These are phyloP conservation scores for Babesia bovis DNA, from an alignment of 169 alveolate species.

Conservation along the genomic window DNA sequence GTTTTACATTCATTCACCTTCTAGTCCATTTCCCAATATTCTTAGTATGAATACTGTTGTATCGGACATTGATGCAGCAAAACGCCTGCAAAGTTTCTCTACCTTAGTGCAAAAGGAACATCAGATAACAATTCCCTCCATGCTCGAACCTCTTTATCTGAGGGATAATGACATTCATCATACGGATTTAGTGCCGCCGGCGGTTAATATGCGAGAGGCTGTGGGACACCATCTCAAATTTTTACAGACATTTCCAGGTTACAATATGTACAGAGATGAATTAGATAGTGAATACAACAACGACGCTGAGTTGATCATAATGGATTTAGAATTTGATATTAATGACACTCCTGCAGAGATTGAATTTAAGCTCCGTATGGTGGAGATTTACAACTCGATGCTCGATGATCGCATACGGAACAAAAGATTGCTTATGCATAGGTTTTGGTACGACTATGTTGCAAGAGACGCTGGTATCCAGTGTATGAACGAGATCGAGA, in stretches of 20 bases:
- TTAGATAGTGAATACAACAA: constrained; percentile 92
- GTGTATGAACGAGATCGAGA: constrained; percentile 52
- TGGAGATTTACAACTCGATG: constrained; percentile 54
- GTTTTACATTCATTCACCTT: constrained; percentile 49
- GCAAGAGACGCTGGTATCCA: constrained; percentile 34
- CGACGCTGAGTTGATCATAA: constrained; percentile 94
- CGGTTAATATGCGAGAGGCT: constrained; percentile 26
- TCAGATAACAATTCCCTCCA: not conserved
- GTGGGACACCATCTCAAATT: constrained; percentile 27
- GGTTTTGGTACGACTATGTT: constrained; percentile 49
- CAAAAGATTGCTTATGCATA: constrained; percentile 54
- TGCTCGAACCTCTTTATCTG: not conserved
- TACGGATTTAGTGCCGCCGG: constrained; percentile 44
- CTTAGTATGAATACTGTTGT: constrained; percentile 43
- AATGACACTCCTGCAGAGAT: constrained; percentile 64
- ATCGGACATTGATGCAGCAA: not conserved
- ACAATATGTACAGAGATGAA: constrained; percentile 92
- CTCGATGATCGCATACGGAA: constrained; percentile 56
- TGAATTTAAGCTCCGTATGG: constrained; percentile 52
- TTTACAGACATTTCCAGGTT: constrained; percentile 82
- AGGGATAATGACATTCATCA: constrained; percentile 10
- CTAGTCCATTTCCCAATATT: constrained; percentile 69
- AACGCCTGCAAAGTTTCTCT: constrained; percentile 1
- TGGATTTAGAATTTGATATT: constrained; percentile 91
- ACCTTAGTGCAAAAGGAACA: constrained; percentile 8